These are phyloP conservation scores for Fusarium abutilonis DNA, from an alignment of 2,329 filamentous ascomycete species.

Conservation along the genomic window DNA sequence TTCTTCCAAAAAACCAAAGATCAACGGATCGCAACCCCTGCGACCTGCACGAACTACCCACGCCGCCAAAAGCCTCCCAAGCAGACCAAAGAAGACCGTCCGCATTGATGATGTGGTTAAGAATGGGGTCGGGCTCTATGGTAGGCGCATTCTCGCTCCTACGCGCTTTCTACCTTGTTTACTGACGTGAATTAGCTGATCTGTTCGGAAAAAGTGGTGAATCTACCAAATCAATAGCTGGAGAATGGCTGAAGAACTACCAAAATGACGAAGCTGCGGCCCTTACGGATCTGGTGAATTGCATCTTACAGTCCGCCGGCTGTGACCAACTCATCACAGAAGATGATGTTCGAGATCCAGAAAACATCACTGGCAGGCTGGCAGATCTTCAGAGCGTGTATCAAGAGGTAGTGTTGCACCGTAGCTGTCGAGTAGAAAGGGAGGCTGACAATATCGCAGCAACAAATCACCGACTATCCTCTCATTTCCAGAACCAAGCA, in stretches of 20 bases:
- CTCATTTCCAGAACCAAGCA: conserved; percentile 84
- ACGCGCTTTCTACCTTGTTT: not conserved
- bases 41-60: conserved; percentile 51
- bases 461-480: conserved; percentile 89
- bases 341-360: conserved; percentile 88
- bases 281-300: conserved; percentile 72
- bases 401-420: conserved; percentile 67
- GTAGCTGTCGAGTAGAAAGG: not conserved
- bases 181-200: conserved; percentile 59
- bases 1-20: conserved; percentile 71
- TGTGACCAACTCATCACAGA: conserved; percentile 81
- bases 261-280: conserved; percentile 63
- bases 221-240: conserved; percentile 64
- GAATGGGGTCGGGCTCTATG: conserved; percentile 65
- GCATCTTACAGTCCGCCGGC: conserved; percentile 76
- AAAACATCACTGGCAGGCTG: conserved; percentile 82
- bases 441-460: conserved; percentile 54
- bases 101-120: conserved; percentile 60
- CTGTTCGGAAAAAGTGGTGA: conserved; percentile 70
- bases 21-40: conserved; percentile 62
- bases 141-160: conserved; percentile 49
- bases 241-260: conserved; percentile 69
- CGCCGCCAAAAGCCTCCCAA: conserved; percentile 54
- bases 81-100: conserved; percentile 65
- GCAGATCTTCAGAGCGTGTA: conserved; percentile 89